Conservation (phyloP, 805 yeast genomes). For the Wickerhamiella kurtzmanii region DNA sequence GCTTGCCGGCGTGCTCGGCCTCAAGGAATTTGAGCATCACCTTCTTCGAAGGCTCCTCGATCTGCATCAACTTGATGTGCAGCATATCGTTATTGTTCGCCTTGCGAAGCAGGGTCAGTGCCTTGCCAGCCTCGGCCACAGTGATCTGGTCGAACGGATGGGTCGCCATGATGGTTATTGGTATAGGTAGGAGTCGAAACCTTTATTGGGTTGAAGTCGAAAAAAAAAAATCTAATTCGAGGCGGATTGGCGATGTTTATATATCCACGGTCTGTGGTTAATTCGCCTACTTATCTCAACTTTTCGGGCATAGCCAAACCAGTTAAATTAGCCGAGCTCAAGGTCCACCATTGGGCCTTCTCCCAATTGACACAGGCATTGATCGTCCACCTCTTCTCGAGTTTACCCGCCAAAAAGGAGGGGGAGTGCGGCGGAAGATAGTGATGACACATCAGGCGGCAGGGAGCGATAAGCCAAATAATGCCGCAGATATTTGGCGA, state of each 20-base stretch:
- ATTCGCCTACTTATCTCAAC: neutral
- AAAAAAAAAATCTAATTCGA: neutral
- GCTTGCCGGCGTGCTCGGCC: constrained; percentile 42
- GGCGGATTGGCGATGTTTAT: neutral
- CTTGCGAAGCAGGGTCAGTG: constrained; percentile 19
- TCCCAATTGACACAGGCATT: neutral
- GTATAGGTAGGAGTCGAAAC: too few species aligned
- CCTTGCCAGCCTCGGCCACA: constrained; percentile 21
- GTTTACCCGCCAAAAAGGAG: too few species aligned
- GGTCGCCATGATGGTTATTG: neutral
- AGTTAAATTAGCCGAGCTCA: neutral
- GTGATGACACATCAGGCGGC: too few species aligned
- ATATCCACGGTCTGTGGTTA: neutral
- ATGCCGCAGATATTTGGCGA: too few species aligned
- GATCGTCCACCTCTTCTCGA: neutral
- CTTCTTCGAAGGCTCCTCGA: constrained; percentile 61
- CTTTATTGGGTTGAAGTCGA: neutral
- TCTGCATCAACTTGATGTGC: constrained; percentile 24
- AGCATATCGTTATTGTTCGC: constrained; percentile 21
- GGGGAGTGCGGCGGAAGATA: too few species aligned
- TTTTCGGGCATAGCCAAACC: neutral
- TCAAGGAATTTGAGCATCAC: constrained; percentile 54
- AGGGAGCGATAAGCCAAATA: too few species aligned
- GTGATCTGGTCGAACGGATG: constrained; percentile 27
- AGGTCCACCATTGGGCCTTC: neutral